A percentile compares a stretch with the other conserved stretches of the same genome.
Evolutionary conservation across 345 rosid species (phyloP).

Genomic region (Diplotaxis tenuifolia): DNA sequence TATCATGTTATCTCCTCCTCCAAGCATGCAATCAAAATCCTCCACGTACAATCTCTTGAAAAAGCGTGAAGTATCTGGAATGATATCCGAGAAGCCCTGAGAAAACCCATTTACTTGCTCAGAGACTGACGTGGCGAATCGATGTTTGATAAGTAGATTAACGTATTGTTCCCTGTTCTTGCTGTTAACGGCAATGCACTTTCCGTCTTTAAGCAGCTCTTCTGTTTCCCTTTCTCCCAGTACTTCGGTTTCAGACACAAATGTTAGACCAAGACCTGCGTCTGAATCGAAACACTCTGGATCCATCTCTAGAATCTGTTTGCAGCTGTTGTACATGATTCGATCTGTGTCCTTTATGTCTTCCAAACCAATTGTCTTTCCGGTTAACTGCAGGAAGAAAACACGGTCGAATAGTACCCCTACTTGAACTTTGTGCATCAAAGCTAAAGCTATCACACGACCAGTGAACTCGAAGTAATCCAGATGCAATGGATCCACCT

Average conservation of each 20-base stretch:
- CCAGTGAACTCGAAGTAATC: constrained; percentile 83
- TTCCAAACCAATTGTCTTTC: constrained; percentile 55
- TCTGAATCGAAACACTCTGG: constrained; percentile 71
- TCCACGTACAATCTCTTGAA: constrained; percentile 59
- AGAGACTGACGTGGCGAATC: constrained; percentile 62
- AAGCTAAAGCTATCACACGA: constrained; percentile 79
- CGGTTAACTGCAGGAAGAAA: constrained; percentile 79
- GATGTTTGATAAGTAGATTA: constrained; percentile 55
- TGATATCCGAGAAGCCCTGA: constrained; percentile 68
- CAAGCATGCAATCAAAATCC: constrained; percentile 86
- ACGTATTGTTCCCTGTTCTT: constrained; percentile 71
- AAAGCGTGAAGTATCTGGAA: constrained; percentile 25
- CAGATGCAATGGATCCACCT: constrained; percentile 85
- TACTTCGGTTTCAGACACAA: constrained; percentile 79
- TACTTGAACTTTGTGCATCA: constrained; percentile 92
- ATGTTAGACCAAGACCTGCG: constrained; percentile 65
- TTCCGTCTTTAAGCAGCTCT: constrained; percentile 64
- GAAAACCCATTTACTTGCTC: constrained; percentile 64
- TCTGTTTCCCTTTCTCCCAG: constrained; percentile 61
- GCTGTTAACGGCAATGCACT: constrained; percentile 64
- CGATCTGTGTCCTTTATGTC: constrained; percentile 86
- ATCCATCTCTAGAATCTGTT: constrained; percentile 88
- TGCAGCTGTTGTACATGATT: constrained; percentile 76
- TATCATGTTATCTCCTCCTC: constrained; percentile 66
- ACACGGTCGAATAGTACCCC: constrained; percentile 84